Evolutionary conservation across 371 early-diverging fungal species (phyloP), one percentile per base, ranked within the genome.

Genomic region (Saksenaea vasiformis): DNA sequence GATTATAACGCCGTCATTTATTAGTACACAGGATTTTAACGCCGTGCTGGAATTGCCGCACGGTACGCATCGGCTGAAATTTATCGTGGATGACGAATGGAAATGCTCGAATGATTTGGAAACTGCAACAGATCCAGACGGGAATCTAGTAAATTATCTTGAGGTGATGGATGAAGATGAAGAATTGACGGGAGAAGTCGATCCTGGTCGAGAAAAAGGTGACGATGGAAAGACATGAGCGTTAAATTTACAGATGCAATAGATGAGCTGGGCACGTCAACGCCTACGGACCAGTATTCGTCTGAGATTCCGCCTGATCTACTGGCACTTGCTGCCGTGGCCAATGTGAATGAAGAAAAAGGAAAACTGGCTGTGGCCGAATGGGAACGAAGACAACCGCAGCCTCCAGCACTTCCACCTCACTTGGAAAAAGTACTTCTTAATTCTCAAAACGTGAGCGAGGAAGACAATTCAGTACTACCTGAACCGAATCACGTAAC

Each of bases 31-130:
- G 58, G 93, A 93, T 69, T 94, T 95, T 64, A 84, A 88, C 7
- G 87, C 92, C 0, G 90, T 96, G 8, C 67, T 98, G 11, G 91
- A 95, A 61, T 79, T 98, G 63, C 94, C 94, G 11, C 89, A 91
- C 13, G 97, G 97, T 26, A 96, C 94, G 14, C 97, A 98, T 73
- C 89, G 92, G 60, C 83, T 97, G 58, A 98, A 98, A 74, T 98
- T 96, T 72, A 95, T 98, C 67, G 98, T 98, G 5, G 97, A 98
- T 68, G 97, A 95, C 67, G 96, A 96, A 66, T 98, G 98, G 98
- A 92, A 93, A 67, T 97, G 97, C 62, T 92, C 92, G 0, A 92
- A 91, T 35, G 93, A 96, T 58, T 78, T 95, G 59, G 91, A 93
- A 58, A 93, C 94, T 27, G 95, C 95, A 0, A 91, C 93, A 0